Conservation (phyloP, 805 yeast genomes). For the Wickerhamiella spandovensis region DNA sequence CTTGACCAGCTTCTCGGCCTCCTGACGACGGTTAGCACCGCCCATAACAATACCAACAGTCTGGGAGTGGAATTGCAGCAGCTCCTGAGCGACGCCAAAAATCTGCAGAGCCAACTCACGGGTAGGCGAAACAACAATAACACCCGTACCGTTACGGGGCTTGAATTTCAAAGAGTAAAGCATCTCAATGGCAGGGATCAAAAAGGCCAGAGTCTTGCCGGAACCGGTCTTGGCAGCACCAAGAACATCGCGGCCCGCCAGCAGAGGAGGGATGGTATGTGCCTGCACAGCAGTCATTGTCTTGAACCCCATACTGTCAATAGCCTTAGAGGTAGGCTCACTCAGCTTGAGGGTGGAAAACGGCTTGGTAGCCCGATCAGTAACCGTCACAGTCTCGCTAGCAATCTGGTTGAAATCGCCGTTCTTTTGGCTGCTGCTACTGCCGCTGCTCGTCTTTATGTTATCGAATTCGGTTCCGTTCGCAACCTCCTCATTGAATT, state of each 20-base stretch:
- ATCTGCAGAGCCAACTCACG: slow-evolving; percentile 96
- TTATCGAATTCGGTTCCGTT: neutral
- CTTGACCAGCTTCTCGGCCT: slow-evolving; percentile 83
- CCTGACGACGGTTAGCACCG: slow-evolving; percentile 95
- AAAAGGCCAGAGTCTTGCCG: slow-evolving; percentile 92
- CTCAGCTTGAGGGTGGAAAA: slow-evolving; percentile 54
- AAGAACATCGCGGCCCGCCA: slow-evolving; percentile 92
- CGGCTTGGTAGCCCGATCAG: slow-evolving; percentile 19
- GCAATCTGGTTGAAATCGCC: neutral
- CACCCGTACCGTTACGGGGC: slow-evolving; percentile 98
- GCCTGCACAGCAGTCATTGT: slow-evolving; percentile 92
- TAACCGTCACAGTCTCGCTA: slow-evolving; percentile 16
- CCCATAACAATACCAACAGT: slow-evolving; percentile 96
- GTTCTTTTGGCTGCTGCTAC: slow-evolving; percentile 2
- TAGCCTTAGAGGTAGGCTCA: slow-evolving; percentile 68
- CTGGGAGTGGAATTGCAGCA: slow-evolving; percentile 81
- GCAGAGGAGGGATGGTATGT: slow-evolving; percentile 86
- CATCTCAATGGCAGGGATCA: slow-evolving; percentile 91
- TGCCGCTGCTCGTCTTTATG: neutral
- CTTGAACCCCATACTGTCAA: slow-evolving; percentile 77
- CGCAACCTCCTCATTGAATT: neutral
- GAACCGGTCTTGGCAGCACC: slow-evolving; percentile 99
- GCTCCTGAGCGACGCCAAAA: slow-evolving; percentile 92
- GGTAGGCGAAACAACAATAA: slow-evolving; percentile 89
- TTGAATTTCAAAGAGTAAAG: slow-evolving; percentile 82